Evolutionary conservation across 495 filamentous ascomycete genomes (phyloP).

Genomic region (Trichoderma parareesei): DNA sequence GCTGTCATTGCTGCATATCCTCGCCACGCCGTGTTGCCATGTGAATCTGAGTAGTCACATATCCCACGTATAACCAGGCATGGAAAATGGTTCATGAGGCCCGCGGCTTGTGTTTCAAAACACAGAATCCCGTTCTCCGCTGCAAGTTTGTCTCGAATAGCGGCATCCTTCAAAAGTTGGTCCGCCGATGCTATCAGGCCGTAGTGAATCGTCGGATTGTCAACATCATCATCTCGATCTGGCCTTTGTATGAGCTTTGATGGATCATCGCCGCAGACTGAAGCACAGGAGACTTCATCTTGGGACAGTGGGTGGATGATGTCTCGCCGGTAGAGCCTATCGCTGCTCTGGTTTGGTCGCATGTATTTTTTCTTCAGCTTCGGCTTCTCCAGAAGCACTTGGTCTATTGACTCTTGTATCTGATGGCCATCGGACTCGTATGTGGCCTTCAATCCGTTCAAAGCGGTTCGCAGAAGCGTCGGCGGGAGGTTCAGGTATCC

Average conservation of each 20-base stretch:
- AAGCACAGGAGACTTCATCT: too few species aligned
- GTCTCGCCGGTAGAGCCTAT: too few species aligned
- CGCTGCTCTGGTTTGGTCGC: too few species aligned
- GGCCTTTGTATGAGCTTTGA: neutral
- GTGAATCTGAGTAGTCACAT: conserved; percentile 16
- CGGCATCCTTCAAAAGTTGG: conserved; percentile 28
- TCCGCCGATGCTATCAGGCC: conserved; percentile 29
- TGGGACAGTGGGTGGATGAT: too few species aligned
- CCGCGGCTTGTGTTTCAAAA: conserved; percentile 45
- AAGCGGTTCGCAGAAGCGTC: too few species aligned
- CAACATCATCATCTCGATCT: neutral
- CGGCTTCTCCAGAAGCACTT: too few species aligned
- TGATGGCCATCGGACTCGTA: too few species aligned
- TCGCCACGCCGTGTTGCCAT: neutral
- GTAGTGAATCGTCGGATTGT: conserved; percentile 1
- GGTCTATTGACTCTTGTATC: too few species aligned
- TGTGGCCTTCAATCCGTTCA: too few species aligned
- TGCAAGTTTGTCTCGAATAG: conserved; percentile 22
- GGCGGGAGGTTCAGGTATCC: neutral
- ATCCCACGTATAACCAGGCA: conserved; percentile 32
- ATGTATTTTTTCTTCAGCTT: too few species aligned
- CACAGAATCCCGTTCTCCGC: conserved; percentile 18
- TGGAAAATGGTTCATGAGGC: conserved; percentile 29
- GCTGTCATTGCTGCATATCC: neutral
- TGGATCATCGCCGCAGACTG: neutral